Evolutionary conservation across 2,329 filamentous ascomycete genomes (phyloP).

Genomic region (Chaetomium sp.): DNA sequence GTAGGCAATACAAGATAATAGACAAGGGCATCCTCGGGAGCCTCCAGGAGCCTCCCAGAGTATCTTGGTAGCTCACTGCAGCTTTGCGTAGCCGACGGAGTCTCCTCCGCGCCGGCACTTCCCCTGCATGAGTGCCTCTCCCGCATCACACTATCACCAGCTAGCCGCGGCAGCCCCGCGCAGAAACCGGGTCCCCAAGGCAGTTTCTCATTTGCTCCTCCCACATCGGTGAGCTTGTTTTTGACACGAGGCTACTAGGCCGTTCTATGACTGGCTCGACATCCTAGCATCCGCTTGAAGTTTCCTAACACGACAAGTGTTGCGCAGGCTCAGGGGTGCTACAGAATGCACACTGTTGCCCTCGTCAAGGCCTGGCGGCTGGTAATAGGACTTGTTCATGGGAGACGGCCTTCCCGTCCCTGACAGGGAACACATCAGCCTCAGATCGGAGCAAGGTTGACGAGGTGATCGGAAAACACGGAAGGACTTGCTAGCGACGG

Average conservation of each 20-base stretch:
- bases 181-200: not conserved
- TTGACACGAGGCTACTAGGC: conserved; percentile 2
- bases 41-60: not conserved
- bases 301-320: conserved; percentile 16
- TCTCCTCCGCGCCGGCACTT: not conserved
- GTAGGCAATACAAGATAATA: not conserved
- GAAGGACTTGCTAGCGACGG: not conserved
- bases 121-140: not conserved
- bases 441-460: not conserved
- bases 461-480: conserved; percentile 1
- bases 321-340: not conserved
- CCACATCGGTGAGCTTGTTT: conserved; percentile 17
- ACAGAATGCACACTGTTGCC: not conserved
- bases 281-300: conserved; percentile 1
- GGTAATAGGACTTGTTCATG: not conserved
- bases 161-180: conserved; percentile 3
- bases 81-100: not conserved
- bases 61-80: not conserved
- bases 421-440: conserved; percentile 8
- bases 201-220: conserved; percentile 22
- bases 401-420: no score
- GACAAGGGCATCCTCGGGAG: not conserved
- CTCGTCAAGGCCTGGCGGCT: not conserved
- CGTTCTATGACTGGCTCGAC: conserved; percentile 9
- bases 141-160: not conserved